phyloP scores from a whole-genome alignment of 2,329 filamentous ascomycete genomes.

The Pyricularia sp. region DNA sequence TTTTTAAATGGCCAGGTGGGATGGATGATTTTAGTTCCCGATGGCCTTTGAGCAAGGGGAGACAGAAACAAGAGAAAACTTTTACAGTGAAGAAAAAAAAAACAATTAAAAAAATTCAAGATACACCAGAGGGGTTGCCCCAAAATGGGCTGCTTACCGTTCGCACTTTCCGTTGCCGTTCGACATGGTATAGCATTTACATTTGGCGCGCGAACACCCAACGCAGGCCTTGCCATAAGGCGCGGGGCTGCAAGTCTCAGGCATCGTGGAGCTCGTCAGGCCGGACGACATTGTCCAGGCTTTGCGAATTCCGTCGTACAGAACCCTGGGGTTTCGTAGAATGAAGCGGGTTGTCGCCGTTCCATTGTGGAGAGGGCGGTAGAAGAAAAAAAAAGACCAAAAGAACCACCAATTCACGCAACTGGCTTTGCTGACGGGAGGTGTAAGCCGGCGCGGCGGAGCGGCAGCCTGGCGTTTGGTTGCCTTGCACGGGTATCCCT shows the following conservation, averaged over 20 bases:
- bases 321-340: background rate
- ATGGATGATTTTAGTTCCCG: background rate
- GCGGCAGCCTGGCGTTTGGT: background rate
- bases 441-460: background rate
- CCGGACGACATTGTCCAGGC: background rate
- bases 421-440: background rate
- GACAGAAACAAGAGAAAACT: background rate
- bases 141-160: background rate
- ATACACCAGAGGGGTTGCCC: no score
- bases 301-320: background rate
- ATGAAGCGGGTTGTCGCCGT: background rate
- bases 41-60: background rate
- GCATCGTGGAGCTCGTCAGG: background rate
- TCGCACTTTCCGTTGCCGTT: background rate
- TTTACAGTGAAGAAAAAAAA: background rate
- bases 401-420: background rate
- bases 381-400: background rate
- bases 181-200: background rate
- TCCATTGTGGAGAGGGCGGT: background rate
- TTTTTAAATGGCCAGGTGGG: constrained; percentile 4
- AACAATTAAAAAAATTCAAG: background rate
- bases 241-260: background rate
- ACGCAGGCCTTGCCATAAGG: background rate
- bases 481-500: background rate
- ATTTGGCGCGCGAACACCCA: constrained; percentile 1